Evolutionary conservation across 768 basidiomycete genomes (phyloP), one percentile per base, ranked within the genome.

Genomic region (Mycena haematopus): DNA sequence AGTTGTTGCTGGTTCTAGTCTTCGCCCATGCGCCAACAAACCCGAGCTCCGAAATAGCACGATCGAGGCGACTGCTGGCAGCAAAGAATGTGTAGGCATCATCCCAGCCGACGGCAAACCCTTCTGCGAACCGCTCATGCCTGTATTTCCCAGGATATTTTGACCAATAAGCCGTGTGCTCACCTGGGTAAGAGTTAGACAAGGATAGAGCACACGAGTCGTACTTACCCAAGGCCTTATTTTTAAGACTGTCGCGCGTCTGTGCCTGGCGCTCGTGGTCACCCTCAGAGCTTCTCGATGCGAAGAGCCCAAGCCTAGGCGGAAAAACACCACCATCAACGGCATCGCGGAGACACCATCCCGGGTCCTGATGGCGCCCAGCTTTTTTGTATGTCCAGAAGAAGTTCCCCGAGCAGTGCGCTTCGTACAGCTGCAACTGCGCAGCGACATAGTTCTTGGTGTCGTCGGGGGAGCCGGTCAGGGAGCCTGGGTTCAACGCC

Each of bases 381-480:
- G 81, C 24, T 73, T 93, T 92, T 78, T 87, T 92, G 70, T 86
- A 89, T 38, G 90, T 92, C 93, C 93, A 93, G 71, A 90, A 94
- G 77, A 88, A 94, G 83, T 84, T 90, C 6, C 93, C 93, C 0
- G 83, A 85, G 61, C 90, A 89, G 36, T 75, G 67, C 49, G 74
- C 72, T 59, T 92, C 90, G 62, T 84, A 93, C 40, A 91, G 67
- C 21, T 79, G 81, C 51, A 93, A 74, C 72, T 95, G 86, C 4
- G 91, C 88, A 19, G 78, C 71, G 5, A 89, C 78, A 61, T 85
- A 94, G 19, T 70, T 69, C 33, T 75, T 70, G 15, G 76, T 73
- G 19, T 84, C 84, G 19, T 79, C 77, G 0, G 62, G 60, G 29
- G 65, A 67, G 2, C 75, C 75, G 2, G 71, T 68, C 8, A 91